These are phyloP conservation scores for Rubia yunnanensis DNA, from an alignment of 257 asterid species.

Conservation along the genomic window DNA sequence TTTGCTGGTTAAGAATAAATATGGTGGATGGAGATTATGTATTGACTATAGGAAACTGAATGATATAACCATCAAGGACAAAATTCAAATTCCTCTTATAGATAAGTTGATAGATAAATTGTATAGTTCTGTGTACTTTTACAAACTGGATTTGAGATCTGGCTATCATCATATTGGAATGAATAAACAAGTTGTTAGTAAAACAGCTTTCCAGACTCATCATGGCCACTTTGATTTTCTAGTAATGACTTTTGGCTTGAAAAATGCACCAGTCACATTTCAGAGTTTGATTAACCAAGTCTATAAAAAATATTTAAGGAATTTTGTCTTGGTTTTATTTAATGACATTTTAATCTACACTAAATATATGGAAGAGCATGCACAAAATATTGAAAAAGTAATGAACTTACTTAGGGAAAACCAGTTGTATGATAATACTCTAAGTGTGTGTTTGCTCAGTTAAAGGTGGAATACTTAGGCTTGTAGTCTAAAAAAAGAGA, in stretches of 20 bases:
- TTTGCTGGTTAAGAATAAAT: too few species aligned
- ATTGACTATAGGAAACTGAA: too few species aligned
- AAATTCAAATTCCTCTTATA: too few species aligned
- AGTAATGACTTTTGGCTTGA: conserved; percentile 1
- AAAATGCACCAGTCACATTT: neutral
- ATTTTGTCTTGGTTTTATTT: neutral
- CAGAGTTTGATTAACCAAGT: neutral
- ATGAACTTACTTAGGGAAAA: neutral
- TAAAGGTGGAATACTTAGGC: neutral
- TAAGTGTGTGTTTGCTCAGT: neutral
- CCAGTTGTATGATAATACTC: neutral
- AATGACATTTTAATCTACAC: neutral
- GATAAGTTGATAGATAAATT: too few species aligned
- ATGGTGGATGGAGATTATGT: too few species aligned
- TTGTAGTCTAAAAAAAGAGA: neutral
- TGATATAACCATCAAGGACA: too few species aligned
- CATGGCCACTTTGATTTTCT: neutral
- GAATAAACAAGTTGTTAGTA: neutral
- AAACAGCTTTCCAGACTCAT: neutral
- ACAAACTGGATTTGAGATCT: too few species aligned
- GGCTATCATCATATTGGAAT: neutral
- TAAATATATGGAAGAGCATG: neutral
- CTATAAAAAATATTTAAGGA: neutral
- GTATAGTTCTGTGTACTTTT: too few species aligned
- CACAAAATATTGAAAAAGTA: neutral